phyloP scores from a whole-genome alignment of 257 asterid genomes.

The Perilla frutescens region DNA sequence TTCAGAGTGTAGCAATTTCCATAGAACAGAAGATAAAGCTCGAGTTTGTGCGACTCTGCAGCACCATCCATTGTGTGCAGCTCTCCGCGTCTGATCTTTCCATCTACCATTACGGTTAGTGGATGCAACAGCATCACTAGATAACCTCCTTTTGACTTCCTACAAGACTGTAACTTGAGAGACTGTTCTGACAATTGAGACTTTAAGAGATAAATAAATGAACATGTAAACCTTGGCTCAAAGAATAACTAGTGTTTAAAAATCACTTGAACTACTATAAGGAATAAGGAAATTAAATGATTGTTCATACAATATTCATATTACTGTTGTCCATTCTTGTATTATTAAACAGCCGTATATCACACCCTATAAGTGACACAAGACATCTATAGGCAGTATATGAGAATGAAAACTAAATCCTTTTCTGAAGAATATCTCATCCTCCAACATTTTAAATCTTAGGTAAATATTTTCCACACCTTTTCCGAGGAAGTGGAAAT shows the following conservation, averaged over 20 bases:
- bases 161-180: slow-evolving; percentile 46
- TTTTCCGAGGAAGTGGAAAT: slow-evolving; percentile 4
- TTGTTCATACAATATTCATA: neutral
- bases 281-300: neutral
- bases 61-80: slow-evolving; percentile 97
- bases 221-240: slow-evolving; percentile 17
- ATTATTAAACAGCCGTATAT: slow-evolving; percentile 13
- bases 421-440: neutral
- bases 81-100: slow-evolving; percentile 93
- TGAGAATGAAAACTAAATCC: slow-evolving; percentile 1
- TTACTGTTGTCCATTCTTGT: slow-evolving; percentile 8
- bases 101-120: slow-evolving; percentile 88
- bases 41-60: slow-evolving; percentile 90
- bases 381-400: neutral
- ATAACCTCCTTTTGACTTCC: slow-evolving; percentile 92
- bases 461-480: neutral
- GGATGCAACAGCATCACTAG: slow-evolving; percentile 83
- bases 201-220: slow-evolving; percentile 15
- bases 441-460: neutral
- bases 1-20: slow-evolving; percentile 88
- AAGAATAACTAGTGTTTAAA: neutral
- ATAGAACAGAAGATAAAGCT: slow-evolving; percentile 74
- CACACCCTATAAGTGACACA: slow-evolving; percentile 3
- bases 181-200: slow-evolving; percentile 26
- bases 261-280: slow-evolving; percentile 8